Percentiles rank a stretch among this genome's conserved stretches.
Evolutionary conservation across 2,329 filamentous ascomycete species (phyloP).

Genomic region (Aspergillus fructus): DNA sequence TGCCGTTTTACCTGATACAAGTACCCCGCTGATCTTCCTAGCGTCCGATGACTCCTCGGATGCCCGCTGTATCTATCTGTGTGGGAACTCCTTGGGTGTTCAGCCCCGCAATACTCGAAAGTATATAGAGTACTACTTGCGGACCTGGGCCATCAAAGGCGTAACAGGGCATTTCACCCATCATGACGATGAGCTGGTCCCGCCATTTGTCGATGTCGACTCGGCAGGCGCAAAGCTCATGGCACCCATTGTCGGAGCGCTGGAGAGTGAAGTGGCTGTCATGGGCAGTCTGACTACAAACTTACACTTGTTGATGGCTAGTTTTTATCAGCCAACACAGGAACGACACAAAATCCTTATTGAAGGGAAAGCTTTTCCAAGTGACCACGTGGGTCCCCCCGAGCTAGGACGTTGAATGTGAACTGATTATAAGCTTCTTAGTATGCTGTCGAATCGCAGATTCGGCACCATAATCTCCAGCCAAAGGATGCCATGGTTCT

Average conservation of each 20-base stretch:
- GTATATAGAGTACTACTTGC: slow-evolving; percentile 70
- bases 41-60: slow-evolving; percentile 33
- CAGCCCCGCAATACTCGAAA: slow-evolving; percentile 69
- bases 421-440: slow-evolving; percentile 35
- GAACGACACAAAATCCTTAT: slow-evolving; percentile 75
- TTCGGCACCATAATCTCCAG: slow-evolving; percentile 67
- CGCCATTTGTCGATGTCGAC: slow-evolving; percentile 76
- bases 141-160: slow-evolving; percentile 80
- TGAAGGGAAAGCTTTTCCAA: slow-evolving; percentile 89
- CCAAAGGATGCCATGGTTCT: slow-evolving; percentile 70
- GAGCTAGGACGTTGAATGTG: background rate
- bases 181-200: slow-evolving; percentile 65
- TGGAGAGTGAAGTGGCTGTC: slow-evolving; percentile 71
- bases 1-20: background rate
- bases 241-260: slow-evolving; percentile 72
- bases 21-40: background rate
- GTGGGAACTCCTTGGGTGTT: slow-evolving; percentile 84
- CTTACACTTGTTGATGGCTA: slow-evolving; percentile 77
- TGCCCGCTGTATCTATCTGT: slow-evolving; percentile 72
- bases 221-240: slow-evolving; percentile 70
- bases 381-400: slow-evolving; percentile 65
- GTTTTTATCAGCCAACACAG: slow-evolving; percentile 72
- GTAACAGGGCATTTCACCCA: slow-evolving; percentile 79
- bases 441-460: slow-evolving; percentile 82
- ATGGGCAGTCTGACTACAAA: slow-evolving; percentile 88